A percentile compares a stretch with the other conserved stretches of the same genome.
Evolutionary conservation across 345 rosid genomes (phyloP).

Genomic region (Aethionema arabicum): DNA sequence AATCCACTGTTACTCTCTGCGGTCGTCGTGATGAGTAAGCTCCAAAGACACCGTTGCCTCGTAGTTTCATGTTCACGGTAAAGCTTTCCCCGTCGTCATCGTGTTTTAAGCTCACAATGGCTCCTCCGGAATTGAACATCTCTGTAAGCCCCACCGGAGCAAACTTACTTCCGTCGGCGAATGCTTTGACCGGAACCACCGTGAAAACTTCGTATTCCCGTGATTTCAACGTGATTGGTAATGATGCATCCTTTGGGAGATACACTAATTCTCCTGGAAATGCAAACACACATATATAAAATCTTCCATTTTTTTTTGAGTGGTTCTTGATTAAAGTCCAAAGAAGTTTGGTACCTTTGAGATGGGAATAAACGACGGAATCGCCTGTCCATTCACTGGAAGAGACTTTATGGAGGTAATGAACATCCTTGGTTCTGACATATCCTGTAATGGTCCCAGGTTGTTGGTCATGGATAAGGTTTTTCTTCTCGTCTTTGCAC

Average conservation of each 20-base stretch:
- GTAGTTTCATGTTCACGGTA: slow-evolving; percentile 33
- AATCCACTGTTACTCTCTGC: slow-evolving; percentile 53
- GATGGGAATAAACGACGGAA: slow-evolving; percentile 52
- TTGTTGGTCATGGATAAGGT: slow-evolving; percentile 60
- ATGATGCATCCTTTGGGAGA: slow-evolving; percentile 51
- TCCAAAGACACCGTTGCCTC: slow-evolving; percentile 61
- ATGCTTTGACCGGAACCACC: slow-evolving; percentile 55
- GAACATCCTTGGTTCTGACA: slow-evolving; percentile 55
- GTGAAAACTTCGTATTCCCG: slow-evolving; percentile 61
- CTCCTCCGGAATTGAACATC: slow-evolving; percentile 67
- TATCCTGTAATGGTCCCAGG: slow-evolving; percentile 53
- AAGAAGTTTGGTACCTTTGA: slow-evolving; percentile 43
- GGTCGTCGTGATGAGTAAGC: slow-evolving; percentile 51
- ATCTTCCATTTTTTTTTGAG: background rate
- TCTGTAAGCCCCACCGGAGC: slow-evolving; percentile 54
- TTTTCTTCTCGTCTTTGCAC: slow-evolving; percentile 57
- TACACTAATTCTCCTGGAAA: slow-evolving; percentile 55
- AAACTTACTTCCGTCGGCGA: slow-evolving; percentile 35
- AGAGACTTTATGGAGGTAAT: slow-evolving; percentile 55
- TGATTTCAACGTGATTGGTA: slow-evolving; percentile 60
- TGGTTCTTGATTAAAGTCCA: too few relatives aligned
- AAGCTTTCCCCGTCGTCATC: slow-evolving; percentile 19
- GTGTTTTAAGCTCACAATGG: slow-evolving; percentile 47
- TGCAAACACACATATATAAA: background rate
- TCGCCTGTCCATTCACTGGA: slow-evolving; percentile 53